Conservation (phyloP, 345 rosid species). For the Boechera retrofracta region DNA sequence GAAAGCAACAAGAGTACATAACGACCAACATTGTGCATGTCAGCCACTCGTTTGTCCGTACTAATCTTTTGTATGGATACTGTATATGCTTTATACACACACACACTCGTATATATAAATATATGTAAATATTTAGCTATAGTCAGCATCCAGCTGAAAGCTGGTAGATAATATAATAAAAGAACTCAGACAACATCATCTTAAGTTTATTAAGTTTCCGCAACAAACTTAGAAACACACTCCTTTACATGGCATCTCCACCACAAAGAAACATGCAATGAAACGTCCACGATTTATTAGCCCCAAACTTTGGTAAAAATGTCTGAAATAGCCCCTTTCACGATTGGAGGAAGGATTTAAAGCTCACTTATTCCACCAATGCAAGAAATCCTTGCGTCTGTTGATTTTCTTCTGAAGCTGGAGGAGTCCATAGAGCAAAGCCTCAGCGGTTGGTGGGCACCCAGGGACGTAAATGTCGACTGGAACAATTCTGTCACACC, state of each 20-base stretch:
- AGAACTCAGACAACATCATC: conserved; percentile 1
- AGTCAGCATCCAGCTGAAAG: conserved; percentile 19
- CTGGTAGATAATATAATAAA: conserved; percentile 12
- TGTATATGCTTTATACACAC: background rate
- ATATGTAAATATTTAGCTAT: background rate
- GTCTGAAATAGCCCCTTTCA: conserved; percentile 30
- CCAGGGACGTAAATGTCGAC: conserved; percentile 98
- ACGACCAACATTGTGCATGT: too few relatives aligned
- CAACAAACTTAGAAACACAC: conserved; percentile 32
- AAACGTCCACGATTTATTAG: conserved; percentile 43
- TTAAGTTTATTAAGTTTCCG: conserved; percentile 31
- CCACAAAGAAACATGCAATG: conserved; percentile 38
- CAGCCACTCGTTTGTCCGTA: too few relatives aligned
- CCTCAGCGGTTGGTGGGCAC: conserved; percentile 99
- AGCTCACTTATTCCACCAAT: conserved; percentile 84
- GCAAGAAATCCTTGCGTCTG: conserved; percentile 94
- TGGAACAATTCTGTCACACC: conserved; percentile 97
- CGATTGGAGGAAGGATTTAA: background rate
- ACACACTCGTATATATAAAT: background rate
- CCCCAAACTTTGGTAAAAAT: conserved; percentile 30
- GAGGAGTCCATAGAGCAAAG: conserved; percentile 86
- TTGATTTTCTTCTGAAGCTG: conserved; percentile 98
- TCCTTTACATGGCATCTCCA: conserved; percentile 45
- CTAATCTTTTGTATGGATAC: too few relatives aligned
- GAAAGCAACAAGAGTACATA: too few relatives aligned